These are phyloP conservation scores for Candida loeiensis DNA, from an alignment of 805 yeast genomes.

Conservation along the genomic window DNA sequence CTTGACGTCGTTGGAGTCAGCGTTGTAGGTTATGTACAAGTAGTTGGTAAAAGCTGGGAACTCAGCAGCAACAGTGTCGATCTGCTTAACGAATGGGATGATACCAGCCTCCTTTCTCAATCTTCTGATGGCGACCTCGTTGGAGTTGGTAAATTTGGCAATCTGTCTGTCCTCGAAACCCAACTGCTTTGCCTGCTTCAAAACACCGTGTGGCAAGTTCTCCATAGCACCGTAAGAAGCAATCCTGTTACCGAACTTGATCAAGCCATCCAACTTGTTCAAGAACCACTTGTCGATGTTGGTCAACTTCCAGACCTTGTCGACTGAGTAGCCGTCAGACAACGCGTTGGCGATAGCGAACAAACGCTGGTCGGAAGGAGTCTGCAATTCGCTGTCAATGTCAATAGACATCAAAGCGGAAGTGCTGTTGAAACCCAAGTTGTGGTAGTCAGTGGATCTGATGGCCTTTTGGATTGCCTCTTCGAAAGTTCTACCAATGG, in stretches of 20 bases:
- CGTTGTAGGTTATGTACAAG: slow-evolving; percentile 91
- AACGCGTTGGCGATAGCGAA: slow-evolving; percentile 96
- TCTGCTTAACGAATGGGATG: slow-evolving; percentile 90
- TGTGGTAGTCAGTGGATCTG: slow-evolving; percentile 92
- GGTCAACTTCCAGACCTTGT: slow-evolving; percentile 85
- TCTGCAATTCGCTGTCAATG: slow-evolving; percentile 87
- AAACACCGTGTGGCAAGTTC: slow-evolving; percentile 56
- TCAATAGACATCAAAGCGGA: slow-evolving; percentile 85
- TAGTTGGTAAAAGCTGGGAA: slow-evolving; percentile 96
- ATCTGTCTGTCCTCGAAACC: slow-evolving; percentile 97
- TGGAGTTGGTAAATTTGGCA: slow-evolving; percentile 82
- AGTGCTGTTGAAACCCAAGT: slow-evolving; percentile 87
- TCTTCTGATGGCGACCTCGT: slow-evolving; percentile 90
- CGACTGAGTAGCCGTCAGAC: slow-evolving; percentile 83
- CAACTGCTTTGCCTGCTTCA: slow-evolving; percentile 88
- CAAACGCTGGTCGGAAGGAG: slow-evolving; percentile 96
- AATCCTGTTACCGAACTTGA: slow-evolving; percentile 64
- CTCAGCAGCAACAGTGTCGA: slow-evolving; percentile 98
- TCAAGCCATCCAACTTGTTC: slow-evolving; percentile 74
- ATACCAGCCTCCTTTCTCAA: slow-evolving; percentile 83
- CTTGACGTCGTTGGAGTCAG: slow-evolving; percentile 78
- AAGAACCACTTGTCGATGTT: slow-evolving; percentile 96
- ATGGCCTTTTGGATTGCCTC: slow-evolving; percentile 98
- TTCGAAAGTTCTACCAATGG: slow-evolving; percentile 95
- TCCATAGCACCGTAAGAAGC: slow-evolving; percentile 54